These are phyloP conservation scores for Plasmodium gallinaceum DNA, from an alignment of 169 alveolate species.

Conservation along the genomic window DNA sequence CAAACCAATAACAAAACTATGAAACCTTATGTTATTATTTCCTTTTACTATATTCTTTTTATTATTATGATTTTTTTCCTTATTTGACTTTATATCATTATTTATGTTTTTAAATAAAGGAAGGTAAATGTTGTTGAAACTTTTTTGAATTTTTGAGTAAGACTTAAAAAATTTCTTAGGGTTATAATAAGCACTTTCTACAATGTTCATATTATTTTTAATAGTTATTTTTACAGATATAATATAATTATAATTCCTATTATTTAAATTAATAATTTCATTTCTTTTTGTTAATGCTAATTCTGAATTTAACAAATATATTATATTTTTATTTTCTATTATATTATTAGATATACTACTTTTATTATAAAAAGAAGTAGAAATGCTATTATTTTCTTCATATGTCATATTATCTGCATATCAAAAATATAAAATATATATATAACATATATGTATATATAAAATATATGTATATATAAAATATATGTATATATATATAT, in stretches of 20 bases:
- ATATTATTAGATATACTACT: constrained; percentile 1
- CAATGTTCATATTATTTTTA: constrained; percentile 53
- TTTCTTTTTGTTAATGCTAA: constrained; percentile 58
- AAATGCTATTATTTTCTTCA: constrained; percentile 30
- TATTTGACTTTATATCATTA: constrained; percentile 13
- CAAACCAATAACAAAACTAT: neutral
- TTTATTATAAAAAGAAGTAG: constrained; percentile 34
- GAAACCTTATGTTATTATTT: neutral
- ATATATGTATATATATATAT: neutral
- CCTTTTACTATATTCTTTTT: constrained; percentile 7
- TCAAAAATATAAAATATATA: neutral
- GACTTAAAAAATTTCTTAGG: constrained; percentile 50
- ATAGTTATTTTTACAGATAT: constrained; percentile 48
- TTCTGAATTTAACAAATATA: constrained; percentile 33
- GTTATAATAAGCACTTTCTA: constrained; percentile 48
- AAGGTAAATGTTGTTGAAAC: constrained; percentile 50
- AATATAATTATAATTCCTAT: constrained; percentile 17
- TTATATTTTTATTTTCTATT: constrained; percentile 38
- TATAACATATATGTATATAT: neutral
- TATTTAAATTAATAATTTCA: constrained; percentile 35
- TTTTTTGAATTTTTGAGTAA: constrained; percentile 49
- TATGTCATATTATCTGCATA: constrained; percentile 17
- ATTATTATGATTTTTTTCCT: constrained; percentile 18
- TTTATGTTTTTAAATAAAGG: constrained; percentile 27
- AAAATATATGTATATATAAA: neutral